phyloP scores from a whole-genome alignment of 768 basidiomycete species.

The Leccinum fibrillosum region DNA sequence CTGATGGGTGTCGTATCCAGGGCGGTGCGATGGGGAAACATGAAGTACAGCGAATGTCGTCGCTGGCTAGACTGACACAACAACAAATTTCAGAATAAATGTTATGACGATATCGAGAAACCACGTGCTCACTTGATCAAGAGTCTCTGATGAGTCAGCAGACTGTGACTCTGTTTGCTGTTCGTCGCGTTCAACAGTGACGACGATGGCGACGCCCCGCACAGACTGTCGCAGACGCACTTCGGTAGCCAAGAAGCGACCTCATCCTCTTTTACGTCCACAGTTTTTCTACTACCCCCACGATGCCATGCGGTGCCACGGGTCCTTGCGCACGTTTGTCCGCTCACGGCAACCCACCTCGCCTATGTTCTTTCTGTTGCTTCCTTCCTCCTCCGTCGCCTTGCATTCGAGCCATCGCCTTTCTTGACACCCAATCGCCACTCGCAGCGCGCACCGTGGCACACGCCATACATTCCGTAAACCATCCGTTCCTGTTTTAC shows the following conservation, averaged over 20 bases:
- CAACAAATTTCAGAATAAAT: slow-evolving; percentile 13
- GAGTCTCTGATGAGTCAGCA: slow-evolving; percentile 32
- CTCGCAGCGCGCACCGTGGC: slow-evolving; percentile 20
- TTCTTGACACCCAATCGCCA: slow-evolving; percentile 22
- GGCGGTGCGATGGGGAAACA: background rate
- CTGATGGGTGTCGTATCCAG: background rate
- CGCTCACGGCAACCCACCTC: slow-evolving; percentile 8
- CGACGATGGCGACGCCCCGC: slow-evolving; percentile 3
- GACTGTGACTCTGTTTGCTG: background rate
- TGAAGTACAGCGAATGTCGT: background rate
- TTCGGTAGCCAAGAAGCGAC: slow-evolving; percentile 15
- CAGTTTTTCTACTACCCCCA: slow-evolving; percentile 26
- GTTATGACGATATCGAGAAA: slow-evolving; percentile 33
- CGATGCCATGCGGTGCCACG: slow-evolving; percentile 30
- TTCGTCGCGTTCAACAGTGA: slow-evolving; percentile 14
- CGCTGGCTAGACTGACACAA: background rate
- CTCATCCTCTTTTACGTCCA: slow-evolving; percentile 8
- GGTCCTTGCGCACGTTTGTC: slow-evolving; percentile 37
- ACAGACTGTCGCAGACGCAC: slow-evolving; percentile 13
- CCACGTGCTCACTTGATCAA: slow-evolving; percentile 33
- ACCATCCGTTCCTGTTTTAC: slow-evolving; percentile 7
- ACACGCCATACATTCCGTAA: slow-evolving; percentile 16
- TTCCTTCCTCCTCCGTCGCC: slow-evolving; percentile 6
- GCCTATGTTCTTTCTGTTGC: slow-evolving; percentile 1
- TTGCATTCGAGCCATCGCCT: slow-evolving; percentile 7